Evolutionary conservation across 2,329 filamentous ascomycete genomes (phyloP), one percentile per base, ranked within the genome.

Genomic region (Aotearoamyces nothofagi): DNA sequence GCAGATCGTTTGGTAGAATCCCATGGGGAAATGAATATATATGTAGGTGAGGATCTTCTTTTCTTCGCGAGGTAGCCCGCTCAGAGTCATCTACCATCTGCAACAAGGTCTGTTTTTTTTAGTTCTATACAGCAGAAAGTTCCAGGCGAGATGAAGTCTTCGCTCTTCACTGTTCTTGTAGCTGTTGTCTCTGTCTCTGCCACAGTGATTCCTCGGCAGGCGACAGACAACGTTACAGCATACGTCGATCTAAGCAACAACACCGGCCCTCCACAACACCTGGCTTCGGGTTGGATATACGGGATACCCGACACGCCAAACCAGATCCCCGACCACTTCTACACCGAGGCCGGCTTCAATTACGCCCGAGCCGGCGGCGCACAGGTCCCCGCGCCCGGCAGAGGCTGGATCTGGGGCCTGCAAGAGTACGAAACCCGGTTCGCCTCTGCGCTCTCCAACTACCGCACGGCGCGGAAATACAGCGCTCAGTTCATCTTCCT

Each of bases 401-500:
- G 48, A 9, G 56, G 55, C 4, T 60, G 56, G 57, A 53, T 55
- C 16, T 50, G 44, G 36, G 54, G 54, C 1, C 15, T 45, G 2
- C 33, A 33, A 9, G 49, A 52, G 28, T 51, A 52, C 31, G 35
- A 41, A 40, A 31, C 33, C 17, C 58, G 60, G 4, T 55, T 65
- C 31, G 34, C 53, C 4, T 60, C 57, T 1, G 51, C 54, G 2
- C 37, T 61, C 4, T 54, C 50, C 13, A 63, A 65, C 33, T 65
- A 64, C 39, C 32, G 44, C 2, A 60, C 56, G 2, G 46, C 54
- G 2, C 49, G 55, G 22, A 50, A 58, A 24, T 52, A 58, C 14
- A 52, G 49, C 4, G 60, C 50, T 4, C 38, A 45, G 5, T 63
- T 63, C 24, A 59, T 61, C 26, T 41, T 61, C n/a, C 45, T 63